These are phyloP conservation scores for Calocera cornea DNA, from an alignment of 768 basidiomycete species.

Conservation along the genomic window DNA sequence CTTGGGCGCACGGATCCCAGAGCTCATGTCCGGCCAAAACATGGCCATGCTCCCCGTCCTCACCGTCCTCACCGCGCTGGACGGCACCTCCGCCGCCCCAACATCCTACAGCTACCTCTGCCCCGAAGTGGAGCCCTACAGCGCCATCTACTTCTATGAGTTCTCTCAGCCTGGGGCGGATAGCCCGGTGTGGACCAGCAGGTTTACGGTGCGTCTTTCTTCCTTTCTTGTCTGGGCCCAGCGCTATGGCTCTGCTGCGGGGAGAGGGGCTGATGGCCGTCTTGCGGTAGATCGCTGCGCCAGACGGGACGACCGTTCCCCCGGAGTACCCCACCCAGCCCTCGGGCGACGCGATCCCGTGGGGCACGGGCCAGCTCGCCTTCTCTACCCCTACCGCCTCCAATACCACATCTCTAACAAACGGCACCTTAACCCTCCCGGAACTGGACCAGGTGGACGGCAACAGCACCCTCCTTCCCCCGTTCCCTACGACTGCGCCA, in stretches of 20 bases:
- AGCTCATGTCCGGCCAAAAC: slow-evolving; percentile 31
- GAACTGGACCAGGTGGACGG: too few relatives aligned
- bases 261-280: neutral
- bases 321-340: slow-evolving; percentile 25
- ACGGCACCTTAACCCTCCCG: neutral
- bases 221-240: too few relatives aligned
- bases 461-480: neutral
- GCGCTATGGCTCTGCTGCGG: too few relatives aligned
- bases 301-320: slow-evolving; percentile 18
- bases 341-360: slow-evolving; percentile 27
- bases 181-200: slow-evolving; percentile 26
- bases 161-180: neutral
- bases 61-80: slow-evolving; percentile 21
- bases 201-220: slow-evolving; percentile 25
- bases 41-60: slow-evolving; percentile 25
- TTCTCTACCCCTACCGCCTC: neutral
- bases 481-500: neutral
- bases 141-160: slow-evolving; percentile 32
- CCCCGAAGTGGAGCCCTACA: slow-evolving; percentile 27
- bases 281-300: slow-evolving; percentile 24
- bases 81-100: slow-evolving; percentile 24
- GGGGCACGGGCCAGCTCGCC: slow-evolving; percentile 35
- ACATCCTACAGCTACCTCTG: slow-evolving; percentile 29
- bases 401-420: neutral
- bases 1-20: too few relatives aligned